Conservation (phyloP, 768 basidiomycete species). For the Tulasnella sp. region DNA sequence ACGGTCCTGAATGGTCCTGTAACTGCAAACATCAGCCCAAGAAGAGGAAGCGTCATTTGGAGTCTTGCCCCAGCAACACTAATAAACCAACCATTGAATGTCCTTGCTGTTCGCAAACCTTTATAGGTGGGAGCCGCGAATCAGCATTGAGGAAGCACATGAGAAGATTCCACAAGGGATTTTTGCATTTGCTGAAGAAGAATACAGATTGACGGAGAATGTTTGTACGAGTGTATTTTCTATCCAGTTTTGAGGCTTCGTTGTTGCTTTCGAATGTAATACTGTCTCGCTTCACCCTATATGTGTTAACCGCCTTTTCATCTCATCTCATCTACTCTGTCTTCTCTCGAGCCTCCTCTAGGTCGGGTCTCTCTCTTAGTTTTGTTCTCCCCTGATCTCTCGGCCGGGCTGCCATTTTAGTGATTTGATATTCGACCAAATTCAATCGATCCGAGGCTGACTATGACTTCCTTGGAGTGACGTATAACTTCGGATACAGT, state of each 20-base stretch:
- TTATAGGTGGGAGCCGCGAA: background rate
- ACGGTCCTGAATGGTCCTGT: background rate
- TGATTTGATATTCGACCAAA: background rate
- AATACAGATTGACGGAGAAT: background rate
- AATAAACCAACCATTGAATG: background rate
- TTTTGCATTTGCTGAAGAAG: background rate
- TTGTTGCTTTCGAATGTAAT: background rate
- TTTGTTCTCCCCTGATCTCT: background rate
- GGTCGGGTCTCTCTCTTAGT: too few relatives aligned
- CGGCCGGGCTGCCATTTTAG: background rate
- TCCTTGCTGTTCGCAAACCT: background rate
- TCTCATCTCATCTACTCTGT: too few relatives aligned
- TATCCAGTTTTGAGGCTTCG: background rate
- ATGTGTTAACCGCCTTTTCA: too few relatives aligned
- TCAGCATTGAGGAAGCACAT: background rate
- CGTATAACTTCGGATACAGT: background rate
- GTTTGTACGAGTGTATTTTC: background rate
- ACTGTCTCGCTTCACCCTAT: too few relatives aligned
- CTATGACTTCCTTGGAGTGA: background rate
- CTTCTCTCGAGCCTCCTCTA: too few relatives aligned
- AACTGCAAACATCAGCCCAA: background rate
- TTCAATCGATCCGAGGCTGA: background rate
- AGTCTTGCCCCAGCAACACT: background rate
- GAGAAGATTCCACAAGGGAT: background rate
- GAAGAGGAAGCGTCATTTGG: background rate